Evolutionary conservation across 805 yeast genomes (phyloP), one percentile per base, ranked within the genome.

Genomic region (Saccharomycopsis malanga): DNA sequence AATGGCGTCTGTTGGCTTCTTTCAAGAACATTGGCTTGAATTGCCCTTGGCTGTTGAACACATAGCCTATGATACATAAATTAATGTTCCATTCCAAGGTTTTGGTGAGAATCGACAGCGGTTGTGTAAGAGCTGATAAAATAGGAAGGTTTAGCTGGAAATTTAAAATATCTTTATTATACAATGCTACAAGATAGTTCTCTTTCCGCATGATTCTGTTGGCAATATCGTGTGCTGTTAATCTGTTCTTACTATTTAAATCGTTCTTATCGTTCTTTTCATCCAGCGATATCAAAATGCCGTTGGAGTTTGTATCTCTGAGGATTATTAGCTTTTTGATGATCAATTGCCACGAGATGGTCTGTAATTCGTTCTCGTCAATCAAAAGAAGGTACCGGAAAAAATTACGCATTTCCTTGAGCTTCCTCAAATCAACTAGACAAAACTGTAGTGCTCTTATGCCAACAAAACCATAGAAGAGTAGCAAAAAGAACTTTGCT

Each of bases 201-300:
- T 93, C 98, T 55, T 81, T 86, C 51, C 99, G 71, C 98, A 93
- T 89, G 48, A 93, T 84, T 49, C 98, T 71, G 60, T 93, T 94
- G 12, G 97, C 98, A 44, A 93, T 86, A 57, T 83, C 93, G 62
- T 89, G 96, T 3, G 98, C 95, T 58, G 86, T 91, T 45, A 93
- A 71, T 53, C 89, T 71, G 44, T 79, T 76, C 57, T 83, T 84
- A 1, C 88, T 79, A 51, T 76, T 81, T 49, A 79, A 69, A 58
- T 83, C 89, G 1, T 68, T 62, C 14, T 49, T 25, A 37, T 36
- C 15, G 14, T 25, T 27, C 6, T 30, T 42, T 48, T 58, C 50
- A 1, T 83, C 71, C 1, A 83, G 75, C 20, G 77, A 15, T 10
- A 44, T 39, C 12, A 51, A 39, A 5, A 43, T 17, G 17, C 54